Percentiles rank a stretch among this genome's conserved stretches.
Evolutionary conservation across 495 filamentous ascomycete genomes (phyloP).

Genomic region (Tuber borchii): DNA sequence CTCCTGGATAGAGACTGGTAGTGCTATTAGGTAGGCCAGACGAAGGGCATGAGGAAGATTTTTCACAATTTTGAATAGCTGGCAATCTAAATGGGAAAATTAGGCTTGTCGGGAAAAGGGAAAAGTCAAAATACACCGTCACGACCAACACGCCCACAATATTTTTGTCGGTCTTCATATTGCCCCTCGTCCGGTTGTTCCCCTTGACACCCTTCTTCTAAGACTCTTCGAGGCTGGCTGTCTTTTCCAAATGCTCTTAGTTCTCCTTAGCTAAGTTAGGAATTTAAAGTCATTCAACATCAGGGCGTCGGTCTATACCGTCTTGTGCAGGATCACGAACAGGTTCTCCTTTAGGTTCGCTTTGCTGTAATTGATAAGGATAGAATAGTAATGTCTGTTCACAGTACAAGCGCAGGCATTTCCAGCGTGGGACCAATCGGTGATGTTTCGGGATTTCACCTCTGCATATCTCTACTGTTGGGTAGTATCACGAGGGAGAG

Average conservation of each 20-base stretch:
- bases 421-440: too few species aligned
- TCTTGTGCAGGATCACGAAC: conserved; percentile 99
- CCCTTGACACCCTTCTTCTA: conserved; percentile 99
- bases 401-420: too few species aligned
- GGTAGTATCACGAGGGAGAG: too few species aligned
- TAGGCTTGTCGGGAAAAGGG: too few species aligned
- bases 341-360: too few species aligned
- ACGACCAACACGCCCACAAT: conserved; percentile 86
- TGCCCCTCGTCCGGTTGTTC: conserved; percentile 90
- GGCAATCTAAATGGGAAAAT: too few species aligned
- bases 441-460: too few species aligned
- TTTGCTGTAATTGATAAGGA: conserved; percentile 95
- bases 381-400: conserved; percentile 98
- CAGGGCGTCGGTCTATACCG: conserved; percentile 95
- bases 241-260: conserved; percentile 72
- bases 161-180: conserved; percentile 98
- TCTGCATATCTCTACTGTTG: too few species aligned
- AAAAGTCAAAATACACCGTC: conserved; percentile 58
- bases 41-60: too few species aligned
- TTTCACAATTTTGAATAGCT: too few species aligned
- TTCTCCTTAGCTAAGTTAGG: conserved; percentile 77
- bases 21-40: too few species aligned
- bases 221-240: conserved; percentile 83
- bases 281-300: conserved; percentile 93
- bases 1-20: too few species aligned